Evolutionary conservation across 2,329 filamentous ascomycete genomes (phyloP).

Genomic region (Fusarium sp.): DNA sequence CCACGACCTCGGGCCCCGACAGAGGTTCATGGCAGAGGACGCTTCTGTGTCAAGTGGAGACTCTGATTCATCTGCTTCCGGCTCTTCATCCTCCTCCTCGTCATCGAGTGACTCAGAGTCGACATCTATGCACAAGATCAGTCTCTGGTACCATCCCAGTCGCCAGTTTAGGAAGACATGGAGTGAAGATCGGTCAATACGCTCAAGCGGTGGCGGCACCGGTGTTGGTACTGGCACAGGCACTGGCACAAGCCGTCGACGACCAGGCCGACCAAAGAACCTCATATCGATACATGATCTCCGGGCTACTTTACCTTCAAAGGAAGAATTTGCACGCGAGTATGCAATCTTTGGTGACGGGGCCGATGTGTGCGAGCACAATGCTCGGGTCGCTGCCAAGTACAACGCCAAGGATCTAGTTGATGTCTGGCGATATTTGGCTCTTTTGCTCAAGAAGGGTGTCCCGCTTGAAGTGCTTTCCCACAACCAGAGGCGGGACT

Average conservation of each 20-base stretch:
- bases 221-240: slow-evolving; percentile 65
- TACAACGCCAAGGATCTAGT: slow-evolving; percentile 80
- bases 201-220: slow-evolving; percentile 74
- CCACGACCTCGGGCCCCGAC: slow-evolving; percentile 66
- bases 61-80: slow-evolving; percentile 66
- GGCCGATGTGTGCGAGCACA: slow-evolving; percentile 86
- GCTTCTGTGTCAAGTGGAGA: slow-evolving; percentile 67
- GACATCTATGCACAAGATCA: slow-evolving; percentile 73
- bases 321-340: slow-evolving; percentile 80
- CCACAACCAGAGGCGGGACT: slow-evolving; percentile 68
- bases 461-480: slow-evolving; percentile 79
- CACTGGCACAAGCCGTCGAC: slow-evolving; percentile 67
- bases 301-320: slow-evolving; percentile 81
- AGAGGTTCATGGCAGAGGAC: slow-evolving; percentile 65
- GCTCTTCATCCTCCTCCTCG: slow-evolving; percentile 66
- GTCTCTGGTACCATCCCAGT: slow-evolving; percentile 69
- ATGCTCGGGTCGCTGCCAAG: slow-evolving; percentile 82
- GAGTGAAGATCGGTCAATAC: slow-evolving; percentile 71
- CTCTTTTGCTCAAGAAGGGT: slow-evolving; percentile 82
- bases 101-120: slow-evolving; percentile 75
- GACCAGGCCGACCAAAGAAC: slow-evolving; percentile 72
- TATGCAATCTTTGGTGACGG: slow-evolving; percentile 90
- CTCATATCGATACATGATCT: slow-evolving; percentile 82
- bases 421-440: slow-evolving; percentile 87
- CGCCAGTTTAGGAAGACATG: slow-evolving; percentile 69